Evolutionary conservation across 2,329 filamentous ascomycete genomes (phyloP).

Genomic region (Colletotrichum chlorophyti): DNA sequence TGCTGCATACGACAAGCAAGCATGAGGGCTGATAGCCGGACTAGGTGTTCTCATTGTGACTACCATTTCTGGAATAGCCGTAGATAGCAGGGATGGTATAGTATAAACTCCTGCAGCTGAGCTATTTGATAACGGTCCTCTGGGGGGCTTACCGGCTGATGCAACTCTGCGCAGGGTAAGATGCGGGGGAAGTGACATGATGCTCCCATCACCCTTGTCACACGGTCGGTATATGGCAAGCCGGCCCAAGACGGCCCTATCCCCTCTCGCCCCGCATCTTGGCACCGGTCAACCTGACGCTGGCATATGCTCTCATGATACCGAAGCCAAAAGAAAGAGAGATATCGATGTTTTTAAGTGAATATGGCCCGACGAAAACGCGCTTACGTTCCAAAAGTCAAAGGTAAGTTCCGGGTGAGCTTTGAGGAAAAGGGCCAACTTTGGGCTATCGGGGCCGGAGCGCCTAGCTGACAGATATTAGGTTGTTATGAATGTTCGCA

Average conservation of each 20-base stretch:
- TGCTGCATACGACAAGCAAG: neutral
- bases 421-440: neutral
- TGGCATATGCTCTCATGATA: too few species aligned
- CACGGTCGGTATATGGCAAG: neutral
- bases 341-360: neutral
- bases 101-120: neutral
- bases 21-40: too few species aligned
- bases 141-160: neutral
- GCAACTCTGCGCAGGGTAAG: neutral
- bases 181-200: slow-evolving; percentile 3
- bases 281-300: neutral
- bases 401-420: slow-evolving; percentile 26
- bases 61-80: slow-evolving; percentile 1
- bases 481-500: slow-evolving; percentile 44
- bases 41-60: neutral
- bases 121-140: too few species aligned
- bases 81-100: neutral
- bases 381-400: slow-evolving; percentile 32
- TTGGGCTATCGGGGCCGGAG: neutral
- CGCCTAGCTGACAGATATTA: neutral
- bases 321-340: neutral
- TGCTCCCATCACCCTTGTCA: neutral
- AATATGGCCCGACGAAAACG: slow-evolving; percentile 26
- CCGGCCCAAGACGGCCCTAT: neutral
- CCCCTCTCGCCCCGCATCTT: neutral